A percentile compares a stretch with the other conserved stretches of the same genome.
Conservation (phyloP, 805 yeast species). For the Lipomyces kockii region DNA sequence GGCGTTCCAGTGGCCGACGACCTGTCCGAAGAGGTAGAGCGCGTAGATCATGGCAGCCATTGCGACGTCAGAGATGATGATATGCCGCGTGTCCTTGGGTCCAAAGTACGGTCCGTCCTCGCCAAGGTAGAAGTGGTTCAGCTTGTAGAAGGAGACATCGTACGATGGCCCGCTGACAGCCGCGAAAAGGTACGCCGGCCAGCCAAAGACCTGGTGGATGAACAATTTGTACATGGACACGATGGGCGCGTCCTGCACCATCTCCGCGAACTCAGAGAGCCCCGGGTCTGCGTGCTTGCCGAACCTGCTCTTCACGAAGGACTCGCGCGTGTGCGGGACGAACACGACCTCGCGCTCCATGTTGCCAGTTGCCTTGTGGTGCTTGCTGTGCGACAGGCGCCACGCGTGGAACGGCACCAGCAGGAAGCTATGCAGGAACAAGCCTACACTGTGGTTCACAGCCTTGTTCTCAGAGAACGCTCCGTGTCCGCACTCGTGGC, state of each 20-base stretch:
- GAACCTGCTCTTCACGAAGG: conserved; percentile 50
- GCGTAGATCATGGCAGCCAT: conserved; percentile 52
- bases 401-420: conserved; percentile 87
- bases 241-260: conserved; percentile 77
- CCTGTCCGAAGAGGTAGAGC: conserved; percentile 60
- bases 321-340: conserved; percentile 70
- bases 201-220: conserved; percentile 77
- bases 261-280: conserved; percentile 50
- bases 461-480: conserved; percentile 75
- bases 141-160: conserved; percentile 54
- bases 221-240: conserved; percentile 60
- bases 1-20: conserved; percentile 66
- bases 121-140: conserved; percentile 63
- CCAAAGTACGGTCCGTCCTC: conserved; percentile 78
- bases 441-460: conserved; percentile 80
- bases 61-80: conserved; percentile 76
- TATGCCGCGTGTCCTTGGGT: conserved; percentile 69
- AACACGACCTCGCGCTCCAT: conserved; percentile 82
- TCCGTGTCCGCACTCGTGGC: conserved; percentile 91
- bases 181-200: conserved; percentile 66
- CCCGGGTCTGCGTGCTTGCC: not conserved
- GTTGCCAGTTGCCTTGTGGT: conserved; percentile 89
- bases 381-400: conserved; percentile 83
- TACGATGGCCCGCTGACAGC: conserved; percentile 79
- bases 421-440: conserved; percentile 77